These are phyloP conservation scores for Pythium sp. DNA, from an alignment of 352 stramenopile genomes.

Conservation along the genomic window DNA sequence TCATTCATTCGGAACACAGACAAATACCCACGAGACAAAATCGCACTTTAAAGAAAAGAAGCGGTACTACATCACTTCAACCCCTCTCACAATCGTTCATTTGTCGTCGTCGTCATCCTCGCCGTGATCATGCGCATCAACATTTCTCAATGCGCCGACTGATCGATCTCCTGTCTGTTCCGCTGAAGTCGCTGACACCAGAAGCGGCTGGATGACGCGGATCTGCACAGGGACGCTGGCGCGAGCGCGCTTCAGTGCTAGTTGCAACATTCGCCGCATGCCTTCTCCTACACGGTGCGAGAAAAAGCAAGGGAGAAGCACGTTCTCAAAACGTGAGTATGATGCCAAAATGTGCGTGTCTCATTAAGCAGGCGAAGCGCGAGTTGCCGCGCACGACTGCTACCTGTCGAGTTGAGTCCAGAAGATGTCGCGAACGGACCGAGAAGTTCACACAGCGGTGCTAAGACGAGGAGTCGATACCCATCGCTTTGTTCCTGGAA, in stretches of 20 bases:
- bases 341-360: background rate
- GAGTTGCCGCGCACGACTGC: background rate
- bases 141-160: background rate
- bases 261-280: conserved; percentile 47
- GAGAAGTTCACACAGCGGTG: conserved; percentile 19
- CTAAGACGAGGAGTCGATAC: conserved; percentile 13
- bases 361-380: background rate
- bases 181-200: background rate
- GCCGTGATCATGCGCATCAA: background rate
- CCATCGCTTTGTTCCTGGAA: conserved; percentile 10
- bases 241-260: conserved; percentile 43
- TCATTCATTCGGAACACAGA: background rate
- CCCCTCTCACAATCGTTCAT: conserved; percentile 5
- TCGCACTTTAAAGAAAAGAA: background rate
- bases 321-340: background rate
- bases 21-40: background rate
- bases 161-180: background rate
- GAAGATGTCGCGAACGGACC: conserved; percentile 10
- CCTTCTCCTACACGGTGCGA: conserved; percentile 29
- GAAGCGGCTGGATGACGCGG: conserved; percentile 9
- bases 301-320: background rate
- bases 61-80: conserved; percentile 7
- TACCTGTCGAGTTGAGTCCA: conserved; percentile 17
- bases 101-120: conserved; percentile 2
- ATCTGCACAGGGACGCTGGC: conserved; percentile 19